phyloP scores from a whole-genome alignment of 129 eudicot genomes.

The Smallanthus sonchifolius region DNA sequence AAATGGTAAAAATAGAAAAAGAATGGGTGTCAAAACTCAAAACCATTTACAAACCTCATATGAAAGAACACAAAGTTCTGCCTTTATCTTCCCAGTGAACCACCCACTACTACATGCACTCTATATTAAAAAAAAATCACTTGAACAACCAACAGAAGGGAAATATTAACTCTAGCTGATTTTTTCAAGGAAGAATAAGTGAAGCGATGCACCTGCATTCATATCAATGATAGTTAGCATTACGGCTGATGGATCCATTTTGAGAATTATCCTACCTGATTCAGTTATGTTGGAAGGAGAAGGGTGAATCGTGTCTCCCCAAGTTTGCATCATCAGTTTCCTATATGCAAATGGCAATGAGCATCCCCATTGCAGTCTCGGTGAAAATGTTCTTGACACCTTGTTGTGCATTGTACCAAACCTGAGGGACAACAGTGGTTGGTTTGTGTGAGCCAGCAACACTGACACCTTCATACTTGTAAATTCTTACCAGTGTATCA shows the following conservation, averaged over 20 bases:
- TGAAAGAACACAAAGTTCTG: too few relatives aligned
- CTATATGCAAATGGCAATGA: conserved; percentile 92
- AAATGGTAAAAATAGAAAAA: too few relatives aligned
- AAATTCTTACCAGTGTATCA: conserved; percentile 87
- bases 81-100: too few relatives aligned
- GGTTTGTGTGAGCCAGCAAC: conserved; percentile 98
- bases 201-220: too few relatives aligned
- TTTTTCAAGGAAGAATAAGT: too few relatives aligned
- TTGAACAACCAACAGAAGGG: too few relatives aligned
- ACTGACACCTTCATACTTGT: conserved; percentile 96
- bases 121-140: too few relatives aligned
- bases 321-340: conserved; percentile 94
- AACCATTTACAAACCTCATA: too few relatives aligned
- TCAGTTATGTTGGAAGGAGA: conserved; percentile 80
- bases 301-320: conserved; percentile 96
- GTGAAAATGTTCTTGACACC: conserved; percentile 86
- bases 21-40: too few relatives aligned
- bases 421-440: conserved; percentile 94
- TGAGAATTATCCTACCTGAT: conserved; percentile 67
- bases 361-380: conserved; percentile 98
- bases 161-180: too few relatives aligned
- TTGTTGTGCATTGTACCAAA: conserved; percentile 84
- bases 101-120: too few relatives aligned
- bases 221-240: too few relatives aligned
- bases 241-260: conserved; percentile 66